Evolutionary conservation across 306 rosid genomes (phyloP).

Genomic region (Malus sieversii): DNA sequence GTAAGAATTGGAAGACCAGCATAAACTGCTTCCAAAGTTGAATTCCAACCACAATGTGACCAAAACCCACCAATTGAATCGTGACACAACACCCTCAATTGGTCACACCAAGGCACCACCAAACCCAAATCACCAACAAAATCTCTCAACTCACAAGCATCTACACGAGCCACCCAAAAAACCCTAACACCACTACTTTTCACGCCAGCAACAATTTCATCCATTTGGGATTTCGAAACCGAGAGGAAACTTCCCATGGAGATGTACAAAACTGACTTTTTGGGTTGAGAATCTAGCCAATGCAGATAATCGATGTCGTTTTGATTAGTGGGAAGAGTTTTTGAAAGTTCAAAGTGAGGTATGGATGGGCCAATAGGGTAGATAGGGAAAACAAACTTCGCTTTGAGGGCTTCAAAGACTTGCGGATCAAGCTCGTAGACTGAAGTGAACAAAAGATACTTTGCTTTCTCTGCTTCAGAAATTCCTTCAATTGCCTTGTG

Average conservation of each 20-base stretch:
- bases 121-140: constrained; percentile 23
- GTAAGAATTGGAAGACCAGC: constrained; percentile 15
- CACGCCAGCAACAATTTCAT: constrained; percentile 29
- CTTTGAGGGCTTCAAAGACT: constrained; percentile 23
- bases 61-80: constrained; percentile 16
- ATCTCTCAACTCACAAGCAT: constrained; percentile 11
- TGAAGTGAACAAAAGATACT: constrained; percentile 26
- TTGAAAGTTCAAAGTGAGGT: constrained; percentile 13
- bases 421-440: constrained; percentile 37
- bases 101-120: constrained; percentile 23
- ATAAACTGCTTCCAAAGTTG: constrained; percentile 3
- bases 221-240: constrained; percentile 25
- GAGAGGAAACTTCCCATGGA: constrained; percentile 34
- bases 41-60: constrained; percentile 25
- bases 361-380: constrained; percentile 39
- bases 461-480: constrained; percentile 14
- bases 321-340: neutral
- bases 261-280: constrained; percentile 18
- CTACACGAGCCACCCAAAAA: constrained; percentile 23
- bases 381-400: constrained; percentile 12
- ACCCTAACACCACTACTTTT: constrained; percentile 18
- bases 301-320: constrained; percentile 5
- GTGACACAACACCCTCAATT: constrained; percentile 18
- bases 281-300: constrained; percentile 42
- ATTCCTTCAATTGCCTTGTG: constrained; percentile 2